Percentiles rank a stretch among this genome's conserved stretches.
Conservation (phyloP, 441 rosid species). For the Syzygium syzygioides region DNA sequence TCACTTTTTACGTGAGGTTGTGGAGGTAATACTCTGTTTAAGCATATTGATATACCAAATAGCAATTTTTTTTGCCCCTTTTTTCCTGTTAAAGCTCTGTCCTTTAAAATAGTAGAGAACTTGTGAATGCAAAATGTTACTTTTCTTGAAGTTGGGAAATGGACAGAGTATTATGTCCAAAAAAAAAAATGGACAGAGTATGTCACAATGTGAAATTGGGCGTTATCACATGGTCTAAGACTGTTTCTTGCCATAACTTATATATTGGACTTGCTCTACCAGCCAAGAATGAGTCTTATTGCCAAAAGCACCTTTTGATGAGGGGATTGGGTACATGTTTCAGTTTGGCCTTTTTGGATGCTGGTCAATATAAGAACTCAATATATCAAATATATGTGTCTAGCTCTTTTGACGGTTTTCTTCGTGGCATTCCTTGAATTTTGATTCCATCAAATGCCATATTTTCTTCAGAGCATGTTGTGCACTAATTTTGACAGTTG, state of each 20-base stretch:
- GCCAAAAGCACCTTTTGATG: not conserved
- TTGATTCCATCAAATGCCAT: not conserved
- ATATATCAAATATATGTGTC: not conserved
- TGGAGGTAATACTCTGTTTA: conserved; percentile 48
- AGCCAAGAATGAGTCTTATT: not conserved
- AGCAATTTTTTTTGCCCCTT: not conserved
- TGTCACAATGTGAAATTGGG: not conserved
- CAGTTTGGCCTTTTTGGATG: not conserved
- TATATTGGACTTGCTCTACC: not conserved
- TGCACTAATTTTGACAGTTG: not conserved
- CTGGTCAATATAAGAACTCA: not conserved
- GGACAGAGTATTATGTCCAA: not conserved
- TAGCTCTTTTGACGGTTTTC: not conserved
- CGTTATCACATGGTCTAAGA: not conserved
- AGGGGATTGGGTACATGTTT: not conserved
- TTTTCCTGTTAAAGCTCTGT: not conserved
- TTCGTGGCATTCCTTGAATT: not conserved
- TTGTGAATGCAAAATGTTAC: not conserved
- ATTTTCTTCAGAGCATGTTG: not conserved
- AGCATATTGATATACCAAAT: not conserved
- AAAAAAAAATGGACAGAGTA: not conserved
- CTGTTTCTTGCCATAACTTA: not conserved
- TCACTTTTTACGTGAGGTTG: conserved; percentile 70
- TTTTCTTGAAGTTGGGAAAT: not conserved
- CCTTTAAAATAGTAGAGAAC: not conserved